phyloP scores from a whole-genome alignment of 2,329 filamentous ascomycete species.

The Chaetothyriales sp. region DNA sequence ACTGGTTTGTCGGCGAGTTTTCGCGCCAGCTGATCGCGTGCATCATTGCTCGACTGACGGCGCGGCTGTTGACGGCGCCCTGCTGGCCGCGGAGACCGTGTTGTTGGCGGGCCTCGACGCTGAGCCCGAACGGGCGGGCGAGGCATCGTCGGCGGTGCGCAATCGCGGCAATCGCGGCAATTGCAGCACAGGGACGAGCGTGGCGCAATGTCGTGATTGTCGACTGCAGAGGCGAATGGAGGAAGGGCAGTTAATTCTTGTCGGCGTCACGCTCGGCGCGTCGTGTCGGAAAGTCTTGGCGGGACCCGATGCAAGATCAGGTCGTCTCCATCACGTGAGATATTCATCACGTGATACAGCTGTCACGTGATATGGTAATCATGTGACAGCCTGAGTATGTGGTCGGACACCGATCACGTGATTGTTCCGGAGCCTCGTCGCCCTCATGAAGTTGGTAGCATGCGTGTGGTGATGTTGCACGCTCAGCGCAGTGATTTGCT shows the following conservation, averaged over 20 bases:
- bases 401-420: no score
- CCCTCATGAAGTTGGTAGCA: no score
- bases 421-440: no score
- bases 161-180: background rate
- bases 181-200: background rate
- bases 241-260: background rate
- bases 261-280: background rate
- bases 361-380: no score
- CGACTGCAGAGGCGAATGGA: background rate
- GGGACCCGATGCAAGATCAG: background rate
- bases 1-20: constrained; percentile 14
- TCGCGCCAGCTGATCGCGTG: background rate
- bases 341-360: no score
- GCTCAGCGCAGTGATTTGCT: no score
- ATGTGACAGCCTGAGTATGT: no score
- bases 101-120: background rate
- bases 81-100: background rate
- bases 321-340: background rate
- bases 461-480: no score
- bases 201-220: background rate
- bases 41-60: background rate
- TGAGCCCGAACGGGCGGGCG: background rate
- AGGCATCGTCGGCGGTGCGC: background rate
- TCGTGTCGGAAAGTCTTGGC: background rate
- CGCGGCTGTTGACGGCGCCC: background rate